Conservation (phyloP, 495 filamentous ascomycete species). For the Lasiosphaeria ovina region DNA sequence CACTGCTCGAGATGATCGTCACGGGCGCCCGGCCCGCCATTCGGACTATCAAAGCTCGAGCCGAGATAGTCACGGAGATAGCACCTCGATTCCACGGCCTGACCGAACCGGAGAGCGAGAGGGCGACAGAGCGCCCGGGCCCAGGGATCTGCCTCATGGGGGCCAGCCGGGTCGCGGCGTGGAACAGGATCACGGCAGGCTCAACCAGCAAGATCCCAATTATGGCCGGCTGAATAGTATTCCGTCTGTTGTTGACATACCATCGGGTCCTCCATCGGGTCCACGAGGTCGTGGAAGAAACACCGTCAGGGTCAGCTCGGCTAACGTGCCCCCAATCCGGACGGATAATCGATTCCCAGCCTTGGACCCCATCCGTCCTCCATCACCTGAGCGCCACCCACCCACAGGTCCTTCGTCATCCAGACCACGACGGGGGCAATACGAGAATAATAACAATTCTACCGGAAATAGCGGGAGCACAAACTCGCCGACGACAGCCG, state of each 20-base stretch:
- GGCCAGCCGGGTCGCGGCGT: constrained; percentile 28
- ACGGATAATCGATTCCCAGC: constrained; percentile 36
- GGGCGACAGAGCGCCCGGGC: constrained; percentile 34
- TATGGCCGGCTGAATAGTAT: constrained; percentile 59
- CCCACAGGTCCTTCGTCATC: constrained; percentile 50
- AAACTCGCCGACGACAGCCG: constrained; percentile 30
- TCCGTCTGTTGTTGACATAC: constrained; percentile 45
- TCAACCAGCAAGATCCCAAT: constrained; percentile 59
- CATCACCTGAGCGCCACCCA: constrained; percentile 47
- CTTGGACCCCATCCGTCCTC: constrained; percentile 36
- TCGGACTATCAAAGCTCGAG: constrained; percentile 36
- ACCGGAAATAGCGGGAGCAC: constrained; percentile 9
- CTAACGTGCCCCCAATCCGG: constrained; percentile 34
- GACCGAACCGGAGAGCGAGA: constrained; percentile 40
- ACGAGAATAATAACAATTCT: constrained; percentile 29
- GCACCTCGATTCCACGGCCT: constrained; percentile 14
- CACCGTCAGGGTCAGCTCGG: constrained; percentile 30
- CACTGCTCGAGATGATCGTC: constrained; percentile 45
- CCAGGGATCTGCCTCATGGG: constrained; percentile 30
- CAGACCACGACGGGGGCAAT: constrained; percentile 39
- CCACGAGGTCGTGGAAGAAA: constrained; percentile 58
- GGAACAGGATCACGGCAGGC: constrained; percentile 57
- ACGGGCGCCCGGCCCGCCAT: constrained; percentile 37
- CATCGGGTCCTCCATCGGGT: constrained; percentile 61
- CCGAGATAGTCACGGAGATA: constrained; percentile 38